A percentile compares a stretch with the other conserved stretches of the same genome.
These are phyloP conservation scores for Moniliella sp. DNA, from an alignment of 1,284 basidiomycete species.

Conservation along the genomic window DNA sequence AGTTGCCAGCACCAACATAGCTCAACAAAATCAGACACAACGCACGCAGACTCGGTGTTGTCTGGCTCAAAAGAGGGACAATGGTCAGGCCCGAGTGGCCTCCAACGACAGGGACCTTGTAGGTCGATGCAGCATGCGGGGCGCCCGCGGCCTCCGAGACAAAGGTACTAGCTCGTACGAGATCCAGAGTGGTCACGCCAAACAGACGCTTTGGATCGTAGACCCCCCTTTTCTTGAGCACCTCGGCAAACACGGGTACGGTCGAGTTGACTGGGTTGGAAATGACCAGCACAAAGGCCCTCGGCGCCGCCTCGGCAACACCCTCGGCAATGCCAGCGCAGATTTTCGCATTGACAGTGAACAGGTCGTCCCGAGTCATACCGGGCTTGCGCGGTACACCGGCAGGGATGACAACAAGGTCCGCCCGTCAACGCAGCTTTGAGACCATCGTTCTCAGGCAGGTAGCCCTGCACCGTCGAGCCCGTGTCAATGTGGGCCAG, in stretches of 20 bases:
- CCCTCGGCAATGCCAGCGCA: slow-evolving; percentile 74
- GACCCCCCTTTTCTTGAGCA: slow-evolving; percentile 72
- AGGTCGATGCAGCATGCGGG: slow-evolving; percentile 40
- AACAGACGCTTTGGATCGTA: slow-evolving; percentile 50
- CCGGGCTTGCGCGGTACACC: slow-evolving; percentile 71
- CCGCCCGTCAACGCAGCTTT: slow-evolving; percentile 57
- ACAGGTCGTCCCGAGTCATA: slow-evolving; percentile 64
- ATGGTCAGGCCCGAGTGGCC: slow-evolving; percentile 92
- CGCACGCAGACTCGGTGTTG: slow-evolving; percentile 25
- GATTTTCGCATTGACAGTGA: slow-evolving; percentile 92
- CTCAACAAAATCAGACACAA: too few relatives aligned
- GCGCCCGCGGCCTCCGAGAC: slow-evolving; percentile 57
- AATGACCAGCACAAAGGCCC: slow-evolving; percentile 83
- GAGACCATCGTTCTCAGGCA: slow-evolving; percentile 48
- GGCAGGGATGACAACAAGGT: slow-evolving; percentile 84
- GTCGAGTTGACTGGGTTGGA: slow-evolving; percentile 90
- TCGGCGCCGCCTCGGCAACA: slow-evolving; percentile 62
- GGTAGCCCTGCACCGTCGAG: slow-evolving; percentile 33
- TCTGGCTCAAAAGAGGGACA: slow-evolving; percentile 77
- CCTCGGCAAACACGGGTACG: slow-evolving; percentile 84
- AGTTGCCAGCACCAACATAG: too few relatives aligned
- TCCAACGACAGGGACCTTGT: slow-evolving; percentile 64
- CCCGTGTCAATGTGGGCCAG: slow-evolving; percentile 58
- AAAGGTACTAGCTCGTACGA: slow-evolving; percentile 87
- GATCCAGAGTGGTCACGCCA: slow-evolving; percentile 58